These are phyloP conservation scores for Aspergillus texensis DNA, from an alignment of 2,329 filamentous ascomycete genomes.

Conservation along the genomic window DNA sequence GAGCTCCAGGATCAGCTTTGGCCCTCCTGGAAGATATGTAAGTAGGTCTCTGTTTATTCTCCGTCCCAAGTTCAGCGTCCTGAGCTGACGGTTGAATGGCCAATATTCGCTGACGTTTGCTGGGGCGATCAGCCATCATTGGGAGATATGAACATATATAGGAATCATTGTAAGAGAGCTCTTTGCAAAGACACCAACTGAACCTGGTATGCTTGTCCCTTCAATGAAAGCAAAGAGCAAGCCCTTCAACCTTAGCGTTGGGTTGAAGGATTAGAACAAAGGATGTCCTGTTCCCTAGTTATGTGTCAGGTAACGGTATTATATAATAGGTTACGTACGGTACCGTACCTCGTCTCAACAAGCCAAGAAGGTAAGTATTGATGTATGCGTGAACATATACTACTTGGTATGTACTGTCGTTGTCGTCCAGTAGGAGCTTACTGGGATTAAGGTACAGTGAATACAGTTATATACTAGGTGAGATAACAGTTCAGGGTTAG, in stretches of 20 bases:
- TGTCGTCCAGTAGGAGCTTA: too few relatives aligned
- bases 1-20: neutral
- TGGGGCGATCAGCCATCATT: slow-evolving; percentile 38
- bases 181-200: neutral
- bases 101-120: slow-evolving; percentile 41
- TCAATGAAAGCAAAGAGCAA: neutral
- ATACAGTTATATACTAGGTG: too few relatives aligned
- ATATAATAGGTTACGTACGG: neutral
- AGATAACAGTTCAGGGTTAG: neutral
- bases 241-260: neutral
- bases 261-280: neutral
- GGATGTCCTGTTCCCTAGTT: neutral
- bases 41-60: slow-evolving; percentile 2
- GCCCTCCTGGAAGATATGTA: neutral
- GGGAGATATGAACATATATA: neutral
- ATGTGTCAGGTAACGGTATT: neutral
- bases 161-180: slow-evolving; percentile 11
- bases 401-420: too few relatives aligned
- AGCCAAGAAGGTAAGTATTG: neutral
- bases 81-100: slow-evolving; percentile 32
- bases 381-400: neutral
- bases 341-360: neutral
- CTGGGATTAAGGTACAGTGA: too few relatives aligned
- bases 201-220: neutral
- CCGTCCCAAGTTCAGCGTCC: slow-evolving; percentile 19